Conservation (phyloP, 2,329 filamentous ascomycete species). For the Epicoccum nigrum region DNA sequence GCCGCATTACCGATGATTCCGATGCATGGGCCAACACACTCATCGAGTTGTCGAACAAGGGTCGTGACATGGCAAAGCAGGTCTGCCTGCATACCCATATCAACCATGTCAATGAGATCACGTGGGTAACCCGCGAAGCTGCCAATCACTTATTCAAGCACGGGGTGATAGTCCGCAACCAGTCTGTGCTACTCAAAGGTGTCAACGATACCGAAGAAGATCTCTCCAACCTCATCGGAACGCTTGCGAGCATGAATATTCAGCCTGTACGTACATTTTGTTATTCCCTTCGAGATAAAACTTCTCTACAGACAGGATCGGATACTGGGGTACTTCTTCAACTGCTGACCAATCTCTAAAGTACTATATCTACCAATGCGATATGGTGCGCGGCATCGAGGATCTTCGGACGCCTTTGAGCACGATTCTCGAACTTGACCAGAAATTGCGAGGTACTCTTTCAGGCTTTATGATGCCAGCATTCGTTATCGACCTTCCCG, state of each 20-base stretch:
- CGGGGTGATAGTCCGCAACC: conserved; percentile 64
- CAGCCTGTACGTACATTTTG: conserved; percentile 59
- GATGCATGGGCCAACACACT: conserved; percentile 63
- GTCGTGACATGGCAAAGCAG: conserved; percentile 61
- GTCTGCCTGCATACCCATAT: conserved; percentile 70
- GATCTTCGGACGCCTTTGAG: conserved; percentile 67
- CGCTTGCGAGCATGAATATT: conserved; percentile 62
- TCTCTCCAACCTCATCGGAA: conserved; percentile 61
- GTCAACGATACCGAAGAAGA: conserved; percentile 63
- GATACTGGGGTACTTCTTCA: too few species aligned
- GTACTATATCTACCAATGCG: conserved; percentile 71
- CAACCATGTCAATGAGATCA: conserved; percentile 67
- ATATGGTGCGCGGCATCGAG: conserved; percentile 66
- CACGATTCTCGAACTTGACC: conserved; percentile 64
- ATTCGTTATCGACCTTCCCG: conserved; percentile 69
- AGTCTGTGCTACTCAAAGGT: conserved; percentile 64
- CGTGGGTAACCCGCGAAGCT: conserved; percentile 63
- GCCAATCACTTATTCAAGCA: conserved; percentile 58
- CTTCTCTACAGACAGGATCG: too few species aligned
- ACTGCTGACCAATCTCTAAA: conserved; percentile 27
- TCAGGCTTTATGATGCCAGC: conserved; percentile 68
- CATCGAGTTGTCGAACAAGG: conserved; percentile 58
- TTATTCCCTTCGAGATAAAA: too few species aligned
- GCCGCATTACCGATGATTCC: conserved; percentile 58
- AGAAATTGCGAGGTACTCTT: conserved; percentile 63